Evolutionary conservation across 371 early-diverging fungal species (phyloP), one percentile per base, ranked within the genome.

Genomic region (Aphelidium insulamus): DNA sequence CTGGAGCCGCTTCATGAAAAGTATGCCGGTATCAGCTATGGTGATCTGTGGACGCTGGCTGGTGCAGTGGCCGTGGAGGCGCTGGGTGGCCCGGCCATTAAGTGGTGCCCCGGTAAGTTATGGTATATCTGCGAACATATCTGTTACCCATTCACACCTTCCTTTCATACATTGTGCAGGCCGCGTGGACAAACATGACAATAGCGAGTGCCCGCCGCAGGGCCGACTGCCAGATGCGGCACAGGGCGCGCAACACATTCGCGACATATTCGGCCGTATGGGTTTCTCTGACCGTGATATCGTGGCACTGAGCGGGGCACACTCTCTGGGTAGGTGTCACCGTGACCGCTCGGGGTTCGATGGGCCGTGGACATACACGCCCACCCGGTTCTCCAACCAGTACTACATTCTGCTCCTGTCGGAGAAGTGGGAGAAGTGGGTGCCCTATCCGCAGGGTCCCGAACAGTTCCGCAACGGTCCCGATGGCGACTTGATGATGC

Each of bases 271-370:
- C 52, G 73, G 82, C 61, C 69, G 85, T 37, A 90, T 90, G 91
- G 82, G 84, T 26, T 83, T 91, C 55, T 69, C 79, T 55, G 92
- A 90, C 56, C 85, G 78, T 50, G 94, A 92, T 48, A 86, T 86
- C 45, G 80, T 79, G 34, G 88, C 87, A 8, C 64, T 92, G 33
- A 32, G 59, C n/a, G 94, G 94, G 20, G 91, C 78, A 22, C 94
- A 92, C 54, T 67, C 78, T n/a, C 50, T 92, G n/a, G 94, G 94
- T 14, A 69, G 90, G 38, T 88, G 88, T 61, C 94, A 92, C 53
- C 41, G 66, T 30, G 72, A 74, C 39, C 76, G 87, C 36, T 70
- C 71, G 39, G 94, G 94, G 11, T 90, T 62, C 41, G 75, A 77
- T 35, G 94, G 72, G 32, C 88, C 66, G 15, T 90, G 91, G 91